Conservation (phyloP, 2,329 filamentous ascomycete species). For the Paecilomyces variotii region DNA sequence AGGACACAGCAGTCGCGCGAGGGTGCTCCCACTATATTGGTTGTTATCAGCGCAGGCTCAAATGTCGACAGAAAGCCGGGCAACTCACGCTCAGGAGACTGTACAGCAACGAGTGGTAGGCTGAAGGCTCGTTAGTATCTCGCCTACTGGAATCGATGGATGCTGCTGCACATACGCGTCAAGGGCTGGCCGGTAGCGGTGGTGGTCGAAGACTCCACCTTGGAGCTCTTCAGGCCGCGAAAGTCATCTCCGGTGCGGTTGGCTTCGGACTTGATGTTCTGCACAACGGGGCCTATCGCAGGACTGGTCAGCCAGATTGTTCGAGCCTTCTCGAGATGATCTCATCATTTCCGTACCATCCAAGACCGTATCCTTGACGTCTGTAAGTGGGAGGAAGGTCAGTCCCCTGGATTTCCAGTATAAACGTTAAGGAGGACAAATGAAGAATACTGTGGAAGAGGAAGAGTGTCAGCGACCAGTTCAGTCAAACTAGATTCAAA, state of each 20-base stretch:
- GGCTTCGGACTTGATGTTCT: slow-evolving; percentile 49
- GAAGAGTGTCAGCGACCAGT: slow-evolving; percentile 10
- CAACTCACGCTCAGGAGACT: slow-evolving; percentile 52
- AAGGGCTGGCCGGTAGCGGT: slow-evolving; percentile 54
- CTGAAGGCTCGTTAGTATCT: slow-evolving; percentile 23
- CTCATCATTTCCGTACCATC: neutral
- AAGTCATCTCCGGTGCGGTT: slow-evolving; percentile 51
- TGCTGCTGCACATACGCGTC: slow-evolving; percentile 42
- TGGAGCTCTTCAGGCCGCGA: slow-evolving; percentile 48
- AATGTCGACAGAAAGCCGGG: neutral
- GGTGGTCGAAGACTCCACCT: slow-evolving; percentile 45
- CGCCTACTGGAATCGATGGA: neutral
- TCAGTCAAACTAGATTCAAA: slow-evolving; percentile 1
- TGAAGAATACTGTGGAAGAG: slow-evolving; percentile 3
- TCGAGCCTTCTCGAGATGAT: slow-evolving; percentile 6
- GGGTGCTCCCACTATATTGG: slow-evolving; percentile 53
- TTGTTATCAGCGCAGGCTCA: slow-evolving; percentile 3
- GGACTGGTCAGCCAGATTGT: slow-evolving; percentile 5
- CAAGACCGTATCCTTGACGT: neutral
- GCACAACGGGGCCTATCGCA: slow-evolving; percentile 44
- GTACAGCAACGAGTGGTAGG: slow-evolving; percentile 62
- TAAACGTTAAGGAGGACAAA: neutral
- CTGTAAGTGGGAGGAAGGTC: neutral
- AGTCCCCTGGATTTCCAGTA: neutral
- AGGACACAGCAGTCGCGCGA: slow-evolving; percentile 55